Evolutionary conservation across 257 asterid species (phyloP).

Genomic region (Knoxia roxburghii): DNA sequence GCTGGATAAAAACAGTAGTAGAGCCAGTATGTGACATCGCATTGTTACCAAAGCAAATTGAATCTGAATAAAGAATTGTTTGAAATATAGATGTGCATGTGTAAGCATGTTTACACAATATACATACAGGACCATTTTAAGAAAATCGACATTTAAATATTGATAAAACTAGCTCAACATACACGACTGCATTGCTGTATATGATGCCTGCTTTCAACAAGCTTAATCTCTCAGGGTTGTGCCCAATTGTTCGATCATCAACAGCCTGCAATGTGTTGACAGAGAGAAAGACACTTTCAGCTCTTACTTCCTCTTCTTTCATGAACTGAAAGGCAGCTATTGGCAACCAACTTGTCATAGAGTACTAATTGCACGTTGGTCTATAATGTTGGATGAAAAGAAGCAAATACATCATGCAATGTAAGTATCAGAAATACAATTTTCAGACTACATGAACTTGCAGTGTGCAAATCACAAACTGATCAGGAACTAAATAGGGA

Average conservation of each 20-base stretch:
- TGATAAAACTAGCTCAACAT: slow-evolving; percentile 30
- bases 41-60: background rate
- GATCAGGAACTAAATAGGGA: background rate
- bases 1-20: background rate
- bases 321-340: background rate
- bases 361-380: background rate
- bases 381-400: background rate
- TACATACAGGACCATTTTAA: background rate
- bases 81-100: background rate
- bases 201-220: slow-evolving; percentile 86
- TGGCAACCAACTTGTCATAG: background rate
- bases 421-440: background rate
- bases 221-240: slow-evolving; percentile 92
- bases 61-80: background rate
- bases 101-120: background rate
- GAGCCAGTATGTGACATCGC: background rate
- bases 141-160: background rate
- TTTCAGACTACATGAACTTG: background rate
- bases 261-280: slow-evolving; percentile 51
- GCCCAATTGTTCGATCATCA: slow-evolving; percentile 87
- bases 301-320: background rate
- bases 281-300: slow-evolving; percentile 10
- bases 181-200: slow-evolving; percentile 85
- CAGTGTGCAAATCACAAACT: background rate
- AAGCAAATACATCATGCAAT: background rate